Percentiles rank a stretch among this genome's conserved stretches.
Evolutionary conservation across 78 protist genomes (phyloP).

Genomic region (Dictyostelium brefeldianum): DNA sequence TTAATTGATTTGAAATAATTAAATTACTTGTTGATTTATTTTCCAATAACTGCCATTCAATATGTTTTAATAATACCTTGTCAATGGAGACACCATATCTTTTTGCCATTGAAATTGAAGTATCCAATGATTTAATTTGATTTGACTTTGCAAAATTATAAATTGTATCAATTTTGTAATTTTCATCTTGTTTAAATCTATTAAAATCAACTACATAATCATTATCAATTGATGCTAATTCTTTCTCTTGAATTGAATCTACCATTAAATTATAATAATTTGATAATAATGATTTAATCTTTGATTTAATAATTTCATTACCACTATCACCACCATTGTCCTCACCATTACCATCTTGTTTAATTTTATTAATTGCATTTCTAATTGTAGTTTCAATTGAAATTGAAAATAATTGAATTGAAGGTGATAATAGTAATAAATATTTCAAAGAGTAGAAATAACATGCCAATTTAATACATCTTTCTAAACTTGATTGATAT

Average conservation of each 20-base stretch:
- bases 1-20: not conserved
- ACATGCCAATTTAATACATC: slow-evolving; percentile 52
- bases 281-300: not conserved
- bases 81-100: slow-evolving; percentile 25
- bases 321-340: no score
- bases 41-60: slow-evolving; percentile 38
- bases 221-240: slow-evolving; percentile 35
- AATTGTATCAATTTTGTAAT: slow-evolving; percentile 47
- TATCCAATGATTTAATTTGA: slow-evolving; percentile 52
- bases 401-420: slow-evolving; percentile 2
- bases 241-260: slow-evolving; percentile 69
- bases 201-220: slow-evolving; percentile 35
- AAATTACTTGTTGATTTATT: not conserved
- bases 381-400: slow-evolving; percentile 11
- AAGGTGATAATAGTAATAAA: not conserved
- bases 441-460: slow-evolving; percentile 33
- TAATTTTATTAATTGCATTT: not conserved
- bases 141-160: slow-evolving; percentile 44
- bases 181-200: slow-evolving; percentile 39
- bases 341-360: not conserved
- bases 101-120: slow-evolving; percentile 58
- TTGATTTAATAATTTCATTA: not conserved
- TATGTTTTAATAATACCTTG: slow-evolving; percentile 19
- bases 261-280: slow-evolving; percentile 35
- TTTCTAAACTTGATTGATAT: slow-evolving; percentile 48